Percentiles rank a stretch among this genome's conserved stretches.
phyloP scores from a whole-genome alignment of 257 asterid species.

The Petunia axillaris region DNA sequence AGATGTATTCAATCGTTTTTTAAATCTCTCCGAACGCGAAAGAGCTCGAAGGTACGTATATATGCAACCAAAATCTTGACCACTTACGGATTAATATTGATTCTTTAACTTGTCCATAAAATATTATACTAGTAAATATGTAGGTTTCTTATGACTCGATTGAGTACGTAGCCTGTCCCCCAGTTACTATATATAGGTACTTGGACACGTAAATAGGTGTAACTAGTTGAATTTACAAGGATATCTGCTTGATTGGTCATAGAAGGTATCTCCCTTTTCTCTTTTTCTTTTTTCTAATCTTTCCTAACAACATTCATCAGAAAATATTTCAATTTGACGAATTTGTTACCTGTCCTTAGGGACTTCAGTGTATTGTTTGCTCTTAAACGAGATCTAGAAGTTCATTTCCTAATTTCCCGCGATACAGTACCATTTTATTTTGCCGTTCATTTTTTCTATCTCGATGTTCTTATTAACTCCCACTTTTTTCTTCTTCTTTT shows the following conservation, averaged over 20 bases:
- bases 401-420: background rate
- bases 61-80: background rate
- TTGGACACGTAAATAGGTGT: too few species aligned
- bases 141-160: too few species aligned
- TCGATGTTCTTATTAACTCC: background rate
- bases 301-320: background rate
- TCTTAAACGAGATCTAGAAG: background rate
- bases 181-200: too few species aligned
- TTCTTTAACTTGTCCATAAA: background rate
- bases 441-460: background rate
- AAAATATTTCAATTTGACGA: too few species aligned
- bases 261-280: too few species aligned
- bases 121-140: too few species aligned
- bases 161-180: too few species aligned
- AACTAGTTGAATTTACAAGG: too few species aligned
- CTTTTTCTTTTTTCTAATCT: too few species aligned
- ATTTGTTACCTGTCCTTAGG: too few species aligned
- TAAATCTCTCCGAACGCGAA: slow-evolving; percentile 23
- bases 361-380: background rate
- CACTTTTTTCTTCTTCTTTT: background rate
- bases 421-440: background rate
- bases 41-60: slow-evolving; percentile 20
- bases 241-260: too few species aligned
- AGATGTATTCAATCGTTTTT: slow-evolving; percentile 30
- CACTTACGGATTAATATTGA: background rate